Conservation (phyloP, 2,329 filamentous ascomycete genomes). For the Aureobasidium pullulans region DNA sequence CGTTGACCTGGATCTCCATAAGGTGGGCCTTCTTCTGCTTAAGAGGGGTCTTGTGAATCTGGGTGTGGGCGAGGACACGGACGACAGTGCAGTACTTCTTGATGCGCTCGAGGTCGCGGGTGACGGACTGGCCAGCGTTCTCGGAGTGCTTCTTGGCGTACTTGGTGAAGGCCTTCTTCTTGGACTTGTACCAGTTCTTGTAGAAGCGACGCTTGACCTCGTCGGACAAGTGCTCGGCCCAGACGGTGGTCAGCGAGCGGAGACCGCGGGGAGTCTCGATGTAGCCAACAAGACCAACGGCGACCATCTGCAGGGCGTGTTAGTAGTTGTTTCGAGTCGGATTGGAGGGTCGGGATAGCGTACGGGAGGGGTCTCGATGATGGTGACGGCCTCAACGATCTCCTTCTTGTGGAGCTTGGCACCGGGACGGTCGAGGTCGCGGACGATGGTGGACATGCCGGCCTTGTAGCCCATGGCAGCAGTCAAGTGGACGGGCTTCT, state of each 20-base stretch:
- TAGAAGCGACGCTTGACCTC: constrained; percentile 99
- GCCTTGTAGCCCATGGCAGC: constrained; percentile 99
- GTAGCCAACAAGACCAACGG: constrained; percentile 99
- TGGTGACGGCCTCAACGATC: constrained; percentile 78
- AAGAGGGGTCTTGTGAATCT: constrained; percentile 97
- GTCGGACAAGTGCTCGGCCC: constrained; percentile 98
- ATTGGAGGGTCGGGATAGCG: constrained; percentile 14
- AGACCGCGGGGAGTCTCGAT: constrained; percentile 99
- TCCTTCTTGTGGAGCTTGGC: constrained; percentile 99
- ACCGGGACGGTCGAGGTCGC: constrained; percentile 96
- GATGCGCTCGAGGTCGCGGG: constrained; percentile 97
- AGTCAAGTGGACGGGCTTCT: constrained; percentile 98
- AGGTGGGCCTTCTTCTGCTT: constrained; percentile 99
- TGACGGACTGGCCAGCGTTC: constrained; percentile 80
- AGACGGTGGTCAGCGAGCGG: constrained; percentile 97
- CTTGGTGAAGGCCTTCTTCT: constrained; percentile 99
- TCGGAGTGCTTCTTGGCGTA: constrained; percentile 99
- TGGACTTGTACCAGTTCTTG: constrained; percentile 99
- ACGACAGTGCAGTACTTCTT: constrained; percentile 99
- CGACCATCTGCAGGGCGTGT: constrained; percentile 70
- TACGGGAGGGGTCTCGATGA: constrained; percentile 91
- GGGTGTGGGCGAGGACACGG: constrained; percentile 97
- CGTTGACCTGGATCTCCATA: constrained; percentile 99
- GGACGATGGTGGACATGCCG: constrained; percentile 99
- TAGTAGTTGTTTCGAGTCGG: background rate